Conservation (phyloP, 2,329 filamentous ascomycete genomes). For the Teratosphaeria destructans region DNA sequence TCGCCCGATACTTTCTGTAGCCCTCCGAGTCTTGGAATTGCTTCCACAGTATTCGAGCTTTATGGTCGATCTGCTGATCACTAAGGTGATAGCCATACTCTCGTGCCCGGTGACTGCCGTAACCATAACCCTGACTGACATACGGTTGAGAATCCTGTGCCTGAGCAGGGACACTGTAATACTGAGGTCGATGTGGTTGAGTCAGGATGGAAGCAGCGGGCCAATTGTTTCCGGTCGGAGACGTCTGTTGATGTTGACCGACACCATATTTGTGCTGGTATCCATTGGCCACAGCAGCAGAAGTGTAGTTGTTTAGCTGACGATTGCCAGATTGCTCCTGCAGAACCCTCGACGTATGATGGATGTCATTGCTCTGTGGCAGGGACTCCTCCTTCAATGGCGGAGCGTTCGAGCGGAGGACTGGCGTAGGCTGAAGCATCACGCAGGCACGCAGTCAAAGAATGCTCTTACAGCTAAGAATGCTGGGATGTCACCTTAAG, state of each 20-base stretch:
- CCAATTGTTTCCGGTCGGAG: slow-evolving; percentile 19
- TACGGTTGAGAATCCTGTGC: slow-evolving; percentile 1
- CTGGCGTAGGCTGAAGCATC: slow-evolving; percentile 27
- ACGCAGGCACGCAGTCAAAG: slow-evolving; percentile 26
- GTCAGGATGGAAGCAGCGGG: neutral
- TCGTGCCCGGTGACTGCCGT: neutral
- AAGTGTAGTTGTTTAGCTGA: slow-evolving; percentile 22
- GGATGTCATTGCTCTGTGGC: slow-evolving; percentile 14
- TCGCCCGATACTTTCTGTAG: slow-evolving; percentile 37
- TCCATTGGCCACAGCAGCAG: neutral
- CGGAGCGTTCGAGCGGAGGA: slow-evolving; percentile 35
- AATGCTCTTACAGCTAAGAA: slow-evolving; percentile 29
- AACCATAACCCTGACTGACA: neutral
- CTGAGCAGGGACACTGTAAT: neutral
- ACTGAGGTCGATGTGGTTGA: neutral
- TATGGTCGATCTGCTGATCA: neutral
- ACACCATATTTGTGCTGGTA: slow-evolving; percentile 23
- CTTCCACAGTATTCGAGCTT: slow-evolving; percentile 16
- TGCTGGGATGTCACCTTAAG: slow-evolving; percentile 7
- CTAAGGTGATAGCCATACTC: neutral
- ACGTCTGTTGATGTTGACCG: slow-evolving; percentile 6
- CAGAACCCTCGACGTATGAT: slow-evolving; percentile 25
- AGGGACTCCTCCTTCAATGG: slow-evolving; percentile 20
- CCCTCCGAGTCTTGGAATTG: slow-evolving; percentile 27
- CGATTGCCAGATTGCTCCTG: slow-evolving; percentile 35